phyloP scores from a whole-genome alignment of 768 basidiomycete species.

The Gelatoporia subvermispora region DNA sequence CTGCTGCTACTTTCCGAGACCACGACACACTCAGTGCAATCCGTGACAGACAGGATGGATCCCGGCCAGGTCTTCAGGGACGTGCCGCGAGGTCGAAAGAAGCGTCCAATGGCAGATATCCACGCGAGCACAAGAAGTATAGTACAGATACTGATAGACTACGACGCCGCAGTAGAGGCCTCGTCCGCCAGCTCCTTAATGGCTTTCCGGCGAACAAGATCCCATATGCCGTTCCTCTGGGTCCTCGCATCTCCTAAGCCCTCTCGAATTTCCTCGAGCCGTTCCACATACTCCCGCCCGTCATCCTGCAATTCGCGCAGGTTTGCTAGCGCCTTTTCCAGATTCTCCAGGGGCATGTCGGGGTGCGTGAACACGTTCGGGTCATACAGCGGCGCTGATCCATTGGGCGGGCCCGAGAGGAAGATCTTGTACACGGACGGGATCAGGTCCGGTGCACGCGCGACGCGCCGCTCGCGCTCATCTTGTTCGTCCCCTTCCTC shows the following conservation, averaged over 20 bases:
- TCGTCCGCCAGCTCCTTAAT: constrained; percentile 70
- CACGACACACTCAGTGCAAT: too few relatives aligned
- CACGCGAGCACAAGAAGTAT: not conserved
- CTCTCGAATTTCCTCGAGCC: constrained; percentile 80
- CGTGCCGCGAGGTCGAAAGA: too few relatives aligned
- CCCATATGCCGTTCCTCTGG: constrained; percentile 74
- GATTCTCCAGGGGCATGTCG: constrained; percentile 59
- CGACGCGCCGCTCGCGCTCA: constrained; percentile 38
- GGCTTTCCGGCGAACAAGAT: constrained; percentile 67
- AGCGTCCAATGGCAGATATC: too few relatives aligned
- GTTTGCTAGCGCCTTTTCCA: constrained; percentile 71
- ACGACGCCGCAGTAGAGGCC: constrained; percentile 29
- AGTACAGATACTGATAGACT: not conserved
- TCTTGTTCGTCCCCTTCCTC: constrained; percentile 40
- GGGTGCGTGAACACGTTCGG: constrained; percentile 60
- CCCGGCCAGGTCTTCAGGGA: too few relatives aligned
- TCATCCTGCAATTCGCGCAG: constrained; percentile 83
- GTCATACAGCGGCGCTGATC: constrained; percentile 45
- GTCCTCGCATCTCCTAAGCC: constrained; percentile 69
- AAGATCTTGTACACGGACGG: constrained; percentile 66
- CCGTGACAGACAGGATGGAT: too few relatives aligned
- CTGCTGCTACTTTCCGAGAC: too few relatives aligned
- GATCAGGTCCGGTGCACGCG: constrained; percentile 62
- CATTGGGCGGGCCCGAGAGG: constrained; percentile 45
- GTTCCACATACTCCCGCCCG: constrained; percentile 80